Base-by-base conservation (phyloP, 805 yeast genomes). In the Tetrapisispora namnaoensis region DNA sequence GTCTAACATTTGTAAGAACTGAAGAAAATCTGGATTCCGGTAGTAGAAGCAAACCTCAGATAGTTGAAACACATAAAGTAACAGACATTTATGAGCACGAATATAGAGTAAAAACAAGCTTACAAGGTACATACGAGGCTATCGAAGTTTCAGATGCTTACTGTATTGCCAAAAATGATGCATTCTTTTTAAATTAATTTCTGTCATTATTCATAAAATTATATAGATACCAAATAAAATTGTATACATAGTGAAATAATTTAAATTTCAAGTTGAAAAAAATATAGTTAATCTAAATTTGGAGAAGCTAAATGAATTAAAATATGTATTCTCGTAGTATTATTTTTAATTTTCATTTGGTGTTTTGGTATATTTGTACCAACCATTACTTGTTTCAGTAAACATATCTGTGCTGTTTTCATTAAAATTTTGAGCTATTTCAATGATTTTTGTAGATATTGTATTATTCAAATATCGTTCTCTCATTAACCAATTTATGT, bases 81-180 rank as follows among this genome's bases (percentile, higher is more conserved):
- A 61, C 73, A 21, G 82, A 83, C 53, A 86, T 93, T 41, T 70
- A 77, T 67, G 83, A 77, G 2, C 70, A 80, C 59, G 86, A 82
- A 57, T 80, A 87, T 62, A 75, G 80, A 47, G 82, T 86, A 8
- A 70, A 75, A 59, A 91, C 95, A 1, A 84, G 86, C 55, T 69
- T 87, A 54, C 96, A 90, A 64, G 99, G 99, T 42, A 83, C 87
- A 3, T 93, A 93, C 61, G 96, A 90, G 66, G 97, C 97, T 6
- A 77, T 88, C 41, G 89, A 83, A 60, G 79, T 93, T n/a, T 78
- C 79, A 42, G 99, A 93, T 68, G 83, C 86, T 9, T 84, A 70
- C 66, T 93, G 99, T 72, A 69, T 63, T 46, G 74, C 75, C 14
- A 69, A 73, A 56, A 72, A 70, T 48, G 73, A 71, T 47, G 66